These are phyloP conservation scores for Zizania latifolia DNA, from an alignment of 176 grass and related monocot species.

Conservation along the genomic window DNA sequence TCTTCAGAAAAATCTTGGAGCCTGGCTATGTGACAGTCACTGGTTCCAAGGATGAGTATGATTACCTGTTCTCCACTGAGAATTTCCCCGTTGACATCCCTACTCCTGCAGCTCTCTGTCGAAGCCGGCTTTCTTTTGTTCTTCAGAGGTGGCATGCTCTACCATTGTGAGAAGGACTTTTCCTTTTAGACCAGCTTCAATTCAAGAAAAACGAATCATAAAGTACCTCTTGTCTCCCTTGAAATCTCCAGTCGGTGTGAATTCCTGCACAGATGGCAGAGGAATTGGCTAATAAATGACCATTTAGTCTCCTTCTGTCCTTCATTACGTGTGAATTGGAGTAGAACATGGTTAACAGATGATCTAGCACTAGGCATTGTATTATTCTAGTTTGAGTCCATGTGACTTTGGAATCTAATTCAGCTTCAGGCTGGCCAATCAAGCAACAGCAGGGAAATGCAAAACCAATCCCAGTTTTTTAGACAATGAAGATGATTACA, in stretches of 20 bases:
- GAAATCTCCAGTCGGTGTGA: constrained; percentile 36
- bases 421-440: background rate
- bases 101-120: constrained; percentile 29
- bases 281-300: background rate
- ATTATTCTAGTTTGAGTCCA: background rate
- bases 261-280: constrained; percentile 29
- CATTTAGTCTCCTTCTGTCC: background rate
- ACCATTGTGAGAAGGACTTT: constrained; percentile 14
- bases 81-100: too few species aligned
- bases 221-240: constrained; percentile 16
- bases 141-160: constrained; percentile 24
- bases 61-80: too few species aligned
- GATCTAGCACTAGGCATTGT: background rate
- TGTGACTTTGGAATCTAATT: background rate
- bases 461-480: background rate
- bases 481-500: too few species aligned
- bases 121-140: constrained; percentile 30
- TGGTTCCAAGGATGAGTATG: too few species aligned
- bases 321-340: background rate
- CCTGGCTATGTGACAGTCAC: constrained; percentile 28
- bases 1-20: constrained; percentile 38
- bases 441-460: background rate
- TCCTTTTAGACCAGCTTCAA: background rate
- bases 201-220: background rate
- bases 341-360: background rate